Conservation (phyloP, 352 stramenopile genomes). For the Pythium aphanidermatum region DNA sequence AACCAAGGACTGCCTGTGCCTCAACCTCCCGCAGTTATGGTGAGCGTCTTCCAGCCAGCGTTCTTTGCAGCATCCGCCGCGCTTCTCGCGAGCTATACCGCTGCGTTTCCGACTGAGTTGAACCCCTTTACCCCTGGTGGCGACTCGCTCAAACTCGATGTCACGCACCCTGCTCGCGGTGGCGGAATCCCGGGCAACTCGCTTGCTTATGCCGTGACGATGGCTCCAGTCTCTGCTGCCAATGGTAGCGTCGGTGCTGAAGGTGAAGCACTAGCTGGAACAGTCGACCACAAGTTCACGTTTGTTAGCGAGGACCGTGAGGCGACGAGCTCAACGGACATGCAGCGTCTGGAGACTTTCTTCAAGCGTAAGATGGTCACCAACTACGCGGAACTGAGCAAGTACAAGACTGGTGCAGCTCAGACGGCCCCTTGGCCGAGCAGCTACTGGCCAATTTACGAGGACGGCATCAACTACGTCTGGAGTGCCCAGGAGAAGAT, state of each 20-base stretch:
- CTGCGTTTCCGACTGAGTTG: no score
- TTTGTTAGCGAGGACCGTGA: constrained; percentile 9
- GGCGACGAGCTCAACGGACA: constrained; percentile 3
- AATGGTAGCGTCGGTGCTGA: not conserved
- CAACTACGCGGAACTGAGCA: constrained; percentile 14
- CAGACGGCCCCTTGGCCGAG: constrained; percentile 6
- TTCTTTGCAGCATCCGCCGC: no score
- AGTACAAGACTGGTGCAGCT: constrained; percentile 3
- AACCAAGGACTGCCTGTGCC: no score
- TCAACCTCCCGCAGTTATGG: no score
- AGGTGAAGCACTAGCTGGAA: no score
- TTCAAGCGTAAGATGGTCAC: constrained; percentile 9
- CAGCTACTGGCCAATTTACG: constrained; percentile 19
- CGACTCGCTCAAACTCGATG: constrained; percentile 22
- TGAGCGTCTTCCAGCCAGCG: no score
- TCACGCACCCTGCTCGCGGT: constrained; percentile 5
- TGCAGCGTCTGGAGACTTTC: constrained; percentile 9
- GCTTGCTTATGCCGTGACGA: not conserved
- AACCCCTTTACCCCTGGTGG: constrained; percentile 12
- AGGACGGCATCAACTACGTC: constrained; percentile 19
- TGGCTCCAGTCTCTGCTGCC: not conserved
- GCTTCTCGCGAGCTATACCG: no score
- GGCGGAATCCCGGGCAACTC: constrained; percentile 2
- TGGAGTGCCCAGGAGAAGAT: constrained; percentile 9
- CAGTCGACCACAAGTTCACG: no score